These are phyloP conservation scores for Lactarius hengduanensis DNA, from an alignment of 768 basidiomycete species.

Conservation along the genomic window DNA sequence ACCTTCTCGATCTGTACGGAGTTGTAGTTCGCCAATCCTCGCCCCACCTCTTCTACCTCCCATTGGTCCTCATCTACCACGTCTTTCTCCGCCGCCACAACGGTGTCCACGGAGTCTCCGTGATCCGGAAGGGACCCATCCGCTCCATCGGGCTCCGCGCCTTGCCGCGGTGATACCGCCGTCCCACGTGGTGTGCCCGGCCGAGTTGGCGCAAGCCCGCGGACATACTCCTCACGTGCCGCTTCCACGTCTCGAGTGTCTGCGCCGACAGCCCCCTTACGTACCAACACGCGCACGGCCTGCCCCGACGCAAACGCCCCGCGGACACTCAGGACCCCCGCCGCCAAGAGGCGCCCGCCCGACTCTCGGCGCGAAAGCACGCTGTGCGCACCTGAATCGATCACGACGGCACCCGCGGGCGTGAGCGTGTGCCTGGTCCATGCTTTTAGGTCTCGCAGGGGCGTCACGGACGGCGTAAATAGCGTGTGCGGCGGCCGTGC, in stretches of 20 bases:
- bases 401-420: constrained; percentile 83
- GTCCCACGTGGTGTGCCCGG: constrained; percentile 55
- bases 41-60: constrained; percentile 87
- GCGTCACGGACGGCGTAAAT: constrained; percentile 71
- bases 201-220: constrained; percentile 46
- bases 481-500: constrained; percentile 81
- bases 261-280: constrained; percentile 34
- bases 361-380: constrained; percentile 84
- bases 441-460: constrained; percentile 83
- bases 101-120: constrained; percentile 31
- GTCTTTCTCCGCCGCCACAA: constrained; percentile 29
- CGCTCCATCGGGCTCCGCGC: constrained; percentile 26
- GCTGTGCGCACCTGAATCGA: constrained; percentile 85
- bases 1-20: constrained; percentile 86
- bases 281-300: constrained; percentile 81
- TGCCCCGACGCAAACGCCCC: constrained; percentile 94
- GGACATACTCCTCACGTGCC: constrained; percentile 36
- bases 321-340: constrained; percentile 81
- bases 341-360: constrained; percentile 89
- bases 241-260: constrained; percentile 29
- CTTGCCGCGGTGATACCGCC: constrained; percentile 2
- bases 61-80: constrained; percentile 46
- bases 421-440: constrained; percentile 97
- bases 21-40: constrained; percentile 95
- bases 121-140: constrained; percentile 27